A percentile compares a stretch with the other conserved stretches of the same genome.
These are phyloP conservation scores for Leccinum solheimii DNA, from an alignment of 1,284 basidiomycete genomes.

Conservation along the genomic window DNA sequence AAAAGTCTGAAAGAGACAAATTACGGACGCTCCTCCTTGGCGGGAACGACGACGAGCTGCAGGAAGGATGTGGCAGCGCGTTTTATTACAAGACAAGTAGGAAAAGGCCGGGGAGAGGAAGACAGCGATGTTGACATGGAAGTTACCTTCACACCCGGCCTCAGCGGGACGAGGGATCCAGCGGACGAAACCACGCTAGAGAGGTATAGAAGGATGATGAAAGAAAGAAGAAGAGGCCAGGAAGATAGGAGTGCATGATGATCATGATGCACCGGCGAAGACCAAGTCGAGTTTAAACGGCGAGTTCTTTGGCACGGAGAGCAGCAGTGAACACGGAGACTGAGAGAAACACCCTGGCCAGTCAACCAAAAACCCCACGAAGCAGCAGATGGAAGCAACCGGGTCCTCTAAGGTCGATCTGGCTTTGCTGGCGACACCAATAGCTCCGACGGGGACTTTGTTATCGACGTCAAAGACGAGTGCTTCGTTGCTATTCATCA, in stretches of 20 bases:
- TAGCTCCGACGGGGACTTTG: constrained; percentile 63
- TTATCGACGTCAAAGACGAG: constrained; percentile 83
- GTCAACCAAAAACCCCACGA: constrained; percentile 26
- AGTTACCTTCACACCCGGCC: constrained; percentile 88
- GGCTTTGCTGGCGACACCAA: constrained; percentile 64
- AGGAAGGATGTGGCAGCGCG: constrained; percentile 74
- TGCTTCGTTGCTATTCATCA: constrained; percentile 89
- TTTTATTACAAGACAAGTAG: constrained; percentile 14
- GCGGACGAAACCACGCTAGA: constrained; percentile 82
- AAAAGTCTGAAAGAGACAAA: constrained; percentile 58
- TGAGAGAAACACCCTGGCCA: constrained; percentile 20
- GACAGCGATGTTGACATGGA: constrained; percentile 78
- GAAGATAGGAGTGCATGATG: constrained; percentile 25
- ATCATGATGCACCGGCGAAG: constrained; percentile 27
- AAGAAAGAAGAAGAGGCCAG: constrained; percentile 71
- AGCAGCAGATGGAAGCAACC: constrained; percentile 1
- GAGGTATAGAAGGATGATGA: constrained; percentile 55
- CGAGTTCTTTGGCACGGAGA: constrained; percentile 46
- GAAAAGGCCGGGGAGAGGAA: constrained; percentile 34
- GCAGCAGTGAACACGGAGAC: constrained; percentile 45
- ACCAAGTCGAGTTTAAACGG: constrained; percentile 50
- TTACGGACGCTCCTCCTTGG: constrained; percentile 75
- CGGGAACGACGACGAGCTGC: constrained; percentile 60
- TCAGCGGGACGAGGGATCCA: constrained; percentile 55
- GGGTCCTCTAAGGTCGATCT: constrained; percentile 53